Evolutionary conservation across 306 rosid genomes (phyloP).

Genomic region (Vicia villosa): DNA sequence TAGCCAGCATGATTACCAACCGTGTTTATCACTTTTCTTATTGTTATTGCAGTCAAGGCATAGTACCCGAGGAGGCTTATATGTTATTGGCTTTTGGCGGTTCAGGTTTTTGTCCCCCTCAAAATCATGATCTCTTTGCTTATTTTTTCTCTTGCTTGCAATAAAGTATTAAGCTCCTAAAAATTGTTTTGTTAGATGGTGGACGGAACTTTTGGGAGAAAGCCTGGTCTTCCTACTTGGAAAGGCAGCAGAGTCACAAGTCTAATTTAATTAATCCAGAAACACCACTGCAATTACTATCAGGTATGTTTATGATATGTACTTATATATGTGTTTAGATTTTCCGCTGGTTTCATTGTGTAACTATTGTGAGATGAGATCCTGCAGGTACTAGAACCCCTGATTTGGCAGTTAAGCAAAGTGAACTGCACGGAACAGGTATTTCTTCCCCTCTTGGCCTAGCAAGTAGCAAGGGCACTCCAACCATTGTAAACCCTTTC

Average conservation of each 20-base stretch:
- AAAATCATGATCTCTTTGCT: constrained; percentile 1
- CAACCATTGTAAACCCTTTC: constrained; percentile 59
- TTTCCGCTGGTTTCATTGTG: constrained; percentile 18
- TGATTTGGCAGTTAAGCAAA: constrained; percentile 63
- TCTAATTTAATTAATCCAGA: constrained; percentile 59
- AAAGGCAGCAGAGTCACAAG: constrained; percentile 64
- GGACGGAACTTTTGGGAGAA: constrained; percentile 84
- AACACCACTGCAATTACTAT: constrained; percentile 67
- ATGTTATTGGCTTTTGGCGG: constrained; percentile 96
- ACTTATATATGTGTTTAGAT: neutral
- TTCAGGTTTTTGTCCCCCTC: constrained; percentile 52
- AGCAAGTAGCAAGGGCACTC: constrained; percentile 62
- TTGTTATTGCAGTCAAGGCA: constrained; percentile 74
- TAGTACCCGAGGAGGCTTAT: constrained; percentile 82
- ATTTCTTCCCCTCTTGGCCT: constrained; percentile 66
- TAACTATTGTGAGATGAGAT: too few species aligned
- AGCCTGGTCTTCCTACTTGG: constrained; percentile 65
- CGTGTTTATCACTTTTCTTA: constrained; percentile 12
- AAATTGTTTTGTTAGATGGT: constrained; percentile 56
- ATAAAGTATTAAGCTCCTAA: constrained; percentile 32
- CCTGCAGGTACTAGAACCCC: constrained; percentile 63
- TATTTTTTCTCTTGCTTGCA: constrained; percentile 3
- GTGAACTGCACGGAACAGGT: constrained; percentile 59
- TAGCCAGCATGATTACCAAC: constrained; percentile 23
- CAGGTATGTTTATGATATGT: constrained; percentile 48